phyloP scores from a whole-genome alignment of 2,329 filamentous ascomycete species.

The Aspergillus hortae region DNA sequence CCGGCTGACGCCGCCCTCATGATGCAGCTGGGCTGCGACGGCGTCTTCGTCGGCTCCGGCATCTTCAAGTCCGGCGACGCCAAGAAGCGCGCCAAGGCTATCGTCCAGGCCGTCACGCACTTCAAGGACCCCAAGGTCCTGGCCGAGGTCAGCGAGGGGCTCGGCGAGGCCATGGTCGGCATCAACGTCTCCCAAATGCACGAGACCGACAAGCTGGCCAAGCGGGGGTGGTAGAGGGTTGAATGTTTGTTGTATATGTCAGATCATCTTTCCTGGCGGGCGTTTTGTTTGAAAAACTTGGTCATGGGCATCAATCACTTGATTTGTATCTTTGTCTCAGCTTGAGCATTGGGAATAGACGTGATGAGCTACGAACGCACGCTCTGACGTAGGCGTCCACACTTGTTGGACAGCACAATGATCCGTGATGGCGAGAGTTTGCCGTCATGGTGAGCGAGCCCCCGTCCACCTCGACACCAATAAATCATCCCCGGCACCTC shows the following conservation, averaged over 20 bases:
- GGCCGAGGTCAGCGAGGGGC: conserved; percentile 78
- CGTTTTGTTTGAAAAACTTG: conserved; percentile 1
- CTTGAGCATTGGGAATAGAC: no score
- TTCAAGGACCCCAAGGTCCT: conserved; percentile 80
- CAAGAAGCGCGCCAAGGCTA: conserved; percentile 83
- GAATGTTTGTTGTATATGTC: conserved; percentile 2
- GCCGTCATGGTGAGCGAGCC: no score
- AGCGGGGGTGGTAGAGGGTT: conserved; percentile 69
- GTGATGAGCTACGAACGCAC: no score
- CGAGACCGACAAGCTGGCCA: conserved; percentile 76
- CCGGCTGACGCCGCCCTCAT: conserved; percentile 94
- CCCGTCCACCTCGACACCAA: no score
- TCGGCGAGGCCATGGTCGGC: conserved; percentile 98
- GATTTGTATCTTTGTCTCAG: no score
- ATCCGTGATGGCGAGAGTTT: no score
- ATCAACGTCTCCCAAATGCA: conserved; percentile 80
- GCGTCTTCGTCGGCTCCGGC: conserved; percentile 92
- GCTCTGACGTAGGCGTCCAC: no score
- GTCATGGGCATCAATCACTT: no score
- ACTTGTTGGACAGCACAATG: background rate
- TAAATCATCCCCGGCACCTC: no score
- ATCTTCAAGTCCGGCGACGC: conserved; percentile 98
- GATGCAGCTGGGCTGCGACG: conserved; percentile 99
- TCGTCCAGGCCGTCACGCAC: conserved; percentile 91
- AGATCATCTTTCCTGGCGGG: conserved; percentile 5